phyloP scores from a whole-genome alignment of 768 basidiomycete species.

The Zangia roseola region DNA sequence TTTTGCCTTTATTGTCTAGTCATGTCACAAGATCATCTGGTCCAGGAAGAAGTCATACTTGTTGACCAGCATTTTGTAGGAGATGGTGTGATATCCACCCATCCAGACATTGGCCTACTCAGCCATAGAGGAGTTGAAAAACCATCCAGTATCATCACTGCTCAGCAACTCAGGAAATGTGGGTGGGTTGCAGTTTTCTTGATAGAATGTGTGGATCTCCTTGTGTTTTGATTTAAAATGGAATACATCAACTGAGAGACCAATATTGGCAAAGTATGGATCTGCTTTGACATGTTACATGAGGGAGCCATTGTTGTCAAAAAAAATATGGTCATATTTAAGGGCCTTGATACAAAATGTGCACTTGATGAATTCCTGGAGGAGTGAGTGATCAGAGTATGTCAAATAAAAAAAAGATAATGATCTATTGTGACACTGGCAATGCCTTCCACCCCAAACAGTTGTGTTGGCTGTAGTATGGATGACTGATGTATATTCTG shows the following conservation, averaged over 20 bases:
- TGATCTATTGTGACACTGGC: neutral
- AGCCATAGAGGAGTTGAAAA: constrained; percentile 36
- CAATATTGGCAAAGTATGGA: constrained; percentile 15
- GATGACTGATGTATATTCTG: constrained; percentile 4
- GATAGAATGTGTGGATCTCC: constrained; percentile 24
- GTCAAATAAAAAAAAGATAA: no score
- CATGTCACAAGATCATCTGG: constrained; percentile 34
- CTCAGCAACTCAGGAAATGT: constrained; percentile 29
- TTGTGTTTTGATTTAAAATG: constrained; percentile 39
- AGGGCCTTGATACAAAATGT: neutral
- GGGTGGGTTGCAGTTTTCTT: constrained; percentile 30
- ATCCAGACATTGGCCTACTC: constrained; percentile 41
- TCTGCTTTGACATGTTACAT: neutral
- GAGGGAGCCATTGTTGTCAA: constrained; percentile 9
- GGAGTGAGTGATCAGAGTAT: no score
- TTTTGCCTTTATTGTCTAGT: constrained; percentile 2
- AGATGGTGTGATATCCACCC: constrained; percentile 33
- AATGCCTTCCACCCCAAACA: constrained; percentile 7
- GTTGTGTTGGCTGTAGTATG: neutral
- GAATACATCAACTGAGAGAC: constrained; percentile 36
- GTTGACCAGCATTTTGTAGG: constrained; percentile 31
- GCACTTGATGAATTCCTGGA: constrained; percentile 6
- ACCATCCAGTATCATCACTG: constrained; percentile 25
- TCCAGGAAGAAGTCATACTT: constrained; percentile 38
- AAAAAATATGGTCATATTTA: constrained; percentile 4